These are phyloP conservation scores for Hypoxylon sp. DNA, from an alignment of 2,329 filamentous ascomycete species.

Conservation along the genomic window DNA sequence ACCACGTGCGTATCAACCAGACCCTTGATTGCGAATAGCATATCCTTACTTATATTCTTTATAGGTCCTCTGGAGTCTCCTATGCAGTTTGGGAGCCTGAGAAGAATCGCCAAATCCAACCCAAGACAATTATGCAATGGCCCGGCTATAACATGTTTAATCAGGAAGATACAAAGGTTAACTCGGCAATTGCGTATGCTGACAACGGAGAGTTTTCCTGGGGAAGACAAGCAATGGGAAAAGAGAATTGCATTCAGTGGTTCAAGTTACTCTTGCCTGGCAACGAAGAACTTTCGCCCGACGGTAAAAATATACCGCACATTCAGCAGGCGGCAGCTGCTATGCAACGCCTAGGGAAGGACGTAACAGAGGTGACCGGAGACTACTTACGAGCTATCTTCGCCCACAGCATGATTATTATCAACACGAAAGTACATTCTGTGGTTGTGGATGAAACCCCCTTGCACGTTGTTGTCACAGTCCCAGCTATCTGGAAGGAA, in stretches of 20 bases:
- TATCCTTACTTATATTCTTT: not conserved
- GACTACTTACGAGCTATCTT: conserved; percentile 49
- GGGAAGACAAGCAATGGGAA: not conserved
- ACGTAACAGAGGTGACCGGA: conserved; percentile 44
- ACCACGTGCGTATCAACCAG: no score
- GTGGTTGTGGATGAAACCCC: conserved; percentile 34
- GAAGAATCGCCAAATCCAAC: not conserved
- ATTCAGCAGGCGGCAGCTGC: conserved; percentile 23
- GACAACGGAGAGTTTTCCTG: not conserved
- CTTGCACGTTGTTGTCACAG: conserved; percentile 52
- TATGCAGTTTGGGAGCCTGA: not conserved
- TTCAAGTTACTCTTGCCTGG: not conserved
- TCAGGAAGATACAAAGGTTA: not conserved
- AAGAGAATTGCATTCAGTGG: not conserved
- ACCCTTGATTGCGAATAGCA: no score
- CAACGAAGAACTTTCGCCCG: not conserved
- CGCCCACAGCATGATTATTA: conserved; percentile 42
- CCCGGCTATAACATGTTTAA: not conserved
- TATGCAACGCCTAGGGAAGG: conserved; percentile 20
- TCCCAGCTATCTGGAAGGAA: conserved; percentile 57
- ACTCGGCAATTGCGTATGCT: not conserved
- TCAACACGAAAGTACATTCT: conserved; percentile 40
- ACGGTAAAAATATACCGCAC: conserved; percentile 26
- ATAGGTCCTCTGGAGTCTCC: not conserved
- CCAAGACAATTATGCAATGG: not conserved